phyloP scores from a whole-genome alignment of 352 stramenopile species.

The Globisporangium takayamanum region DNA sequence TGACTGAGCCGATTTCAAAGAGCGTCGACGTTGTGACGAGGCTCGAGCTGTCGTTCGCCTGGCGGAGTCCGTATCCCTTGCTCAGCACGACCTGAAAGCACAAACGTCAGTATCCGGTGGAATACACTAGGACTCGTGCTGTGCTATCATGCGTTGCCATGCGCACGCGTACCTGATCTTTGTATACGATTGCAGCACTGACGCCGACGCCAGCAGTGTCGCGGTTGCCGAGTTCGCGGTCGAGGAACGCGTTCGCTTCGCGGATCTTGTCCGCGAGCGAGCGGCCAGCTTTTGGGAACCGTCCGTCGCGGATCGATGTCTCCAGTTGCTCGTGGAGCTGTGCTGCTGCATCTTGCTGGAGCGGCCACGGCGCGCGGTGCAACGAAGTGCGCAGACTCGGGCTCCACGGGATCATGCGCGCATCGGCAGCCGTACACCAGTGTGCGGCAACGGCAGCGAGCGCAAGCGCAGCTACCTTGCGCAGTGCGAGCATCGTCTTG shows the following conservation, averaged over 20 bases:
- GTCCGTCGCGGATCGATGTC: constrained; percentile 22
- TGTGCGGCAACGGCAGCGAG: not conserved
- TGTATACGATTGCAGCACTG: constrained; percentile 40
- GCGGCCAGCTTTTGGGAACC: constrained; percentile 30
- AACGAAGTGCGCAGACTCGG: constrained; percentile 13
- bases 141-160: not conserved
- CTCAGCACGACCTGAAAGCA: constrained; percentile 22
- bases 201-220: constrained; percentile 33
- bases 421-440: not conserved
- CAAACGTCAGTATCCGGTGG: not conserved
- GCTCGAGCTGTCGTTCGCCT: constrained; percentile 25
- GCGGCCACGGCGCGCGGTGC: constrained; percentile 7
- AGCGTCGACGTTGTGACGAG: constrained; percentile 34
- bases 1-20: constrained; percentile 67
- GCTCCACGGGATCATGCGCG: constrained; percentile 8
- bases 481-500: not conserved
- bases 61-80: constrained; percentile 31
- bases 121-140: not conserved
- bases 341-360: not conserved
- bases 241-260: constrained; percentile 35
- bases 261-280: constrained; percentile 35
- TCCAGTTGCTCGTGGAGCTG: constrained; percentile 25
- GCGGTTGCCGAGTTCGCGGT: constrained; percentile 28
- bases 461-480: not conserved
- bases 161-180: constrained; percentile 25